phyloP scores from a whole-genome alignment of 2,329 filamentous ascomycete genomes.

The Xylaria sp. region DNA sequence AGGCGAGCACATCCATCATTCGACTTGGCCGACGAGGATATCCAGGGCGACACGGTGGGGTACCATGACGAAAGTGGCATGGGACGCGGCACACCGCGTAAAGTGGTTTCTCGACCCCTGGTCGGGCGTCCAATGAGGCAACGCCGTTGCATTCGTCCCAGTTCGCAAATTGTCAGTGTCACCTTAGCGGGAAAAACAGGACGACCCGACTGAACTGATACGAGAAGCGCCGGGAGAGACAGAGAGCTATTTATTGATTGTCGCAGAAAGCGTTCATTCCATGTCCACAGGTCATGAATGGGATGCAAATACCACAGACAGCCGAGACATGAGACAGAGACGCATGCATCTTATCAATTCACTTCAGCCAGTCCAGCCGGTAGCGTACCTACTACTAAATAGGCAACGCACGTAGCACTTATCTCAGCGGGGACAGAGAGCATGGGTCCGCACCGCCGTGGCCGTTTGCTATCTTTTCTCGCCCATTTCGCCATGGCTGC shows the following conservation, averaged over 20 bases:
- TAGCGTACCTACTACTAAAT: too few relatives aligned
- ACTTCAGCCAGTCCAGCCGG: not conserved
- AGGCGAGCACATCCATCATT: constrained; percentile 40
- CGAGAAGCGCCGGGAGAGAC: not conserved
- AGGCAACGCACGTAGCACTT: not conserved
- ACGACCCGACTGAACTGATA: not conserved
- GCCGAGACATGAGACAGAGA: not conserved
- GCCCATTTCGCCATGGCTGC: constrained; percentile 10
- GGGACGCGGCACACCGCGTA: constrained; percentile 53
- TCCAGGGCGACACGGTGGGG: constrained; percentile 44
- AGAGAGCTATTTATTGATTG: not conserved
- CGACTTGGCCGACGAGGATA: constrained; percentile 44
- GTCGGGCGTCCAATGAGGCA: constrained; percentile 28
- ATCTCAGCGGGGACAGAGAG: constrained; percentile 31
- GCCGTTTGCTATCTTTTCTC: constrained; percentile 24
- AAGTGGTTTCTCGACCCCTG: constrained; percentile 53
- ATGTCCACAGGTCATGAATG: not conserved
- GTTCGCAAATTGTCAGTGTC: constrained; percentile 14
- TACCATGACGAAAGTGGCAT: constrained; percentile 48
- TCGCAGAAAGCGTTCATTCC: not conserved
- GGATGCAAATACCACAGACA: not conserved
- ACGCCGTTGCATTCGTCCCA: constrained; percentile 26
- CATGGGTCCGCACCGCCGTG: constrained; percentile 17
- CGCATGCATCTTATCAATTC: not conserved
- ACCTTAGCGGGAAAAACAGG: constrained; percentile 9